Conservation (phyloP, 345 rosid genomes). For the Hypericum perforatum region DNA sequence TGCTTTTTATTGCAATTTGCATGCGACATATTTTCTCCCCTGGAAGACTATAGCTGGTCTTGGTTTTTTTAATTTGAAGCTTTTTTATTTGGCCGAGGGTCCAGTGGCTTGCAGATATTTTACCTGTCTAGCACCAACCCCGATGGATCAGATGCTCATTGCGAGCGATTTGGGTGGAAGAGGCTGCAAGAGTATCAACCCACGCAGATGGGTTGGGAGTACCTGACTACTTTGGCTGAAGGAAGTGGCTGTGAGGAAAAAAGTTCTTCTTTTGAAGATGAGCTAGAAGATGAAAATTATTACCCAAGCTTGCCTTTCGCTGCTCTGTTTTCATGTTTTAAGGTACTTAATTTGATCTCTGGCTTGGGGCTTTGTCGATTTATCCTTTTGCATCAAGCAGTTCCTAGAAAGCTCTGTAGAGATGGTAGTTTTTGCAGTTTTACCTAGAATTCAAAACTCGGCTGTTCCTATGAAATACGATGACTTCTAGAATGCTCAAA, state of each 20-base stretch:
- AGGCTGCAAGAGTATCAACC: conserved; percentile 62
- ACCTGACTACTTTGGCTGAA: conserved; percentile 55
- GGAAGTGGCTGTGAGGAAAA: conserved; percentile 28
- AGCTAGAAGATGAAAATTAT: conserved; percentile 75
- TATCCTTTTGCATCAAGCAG: too few relatives aligned
- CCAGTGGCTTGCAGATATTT: too few relatives aligned
- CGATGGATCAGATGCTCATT: conserved; percentile 54
- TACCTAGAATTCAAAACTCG: too few relatives aligned
- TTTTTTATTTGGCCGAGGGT: too few relatives aligned
- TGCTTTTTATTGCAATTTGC: too few relatives aligned
- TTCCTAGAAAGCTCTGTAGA: too few relatives aligned
- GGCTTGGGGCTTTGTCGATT: too few relatives aligned
- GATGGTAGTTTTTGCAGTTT: too few relatives aligned
- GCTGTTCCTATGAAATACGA: background rate
- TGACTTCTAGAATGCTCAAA: background rate
- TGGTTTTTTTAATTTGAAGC: too few relatives aligned
- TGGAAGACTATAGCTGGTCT: too few relatives aligned
- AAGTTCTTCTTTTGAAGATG: conserved; percentile 56
- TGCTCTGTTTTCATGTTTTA: conserved; percentile 76
- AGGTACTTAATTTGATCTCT: conserved; percentile 30
- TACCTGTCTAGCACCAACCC: too few relatives aligned
- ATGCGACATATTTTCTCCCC: too few relatives aligned
- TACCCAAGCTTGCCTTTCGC: conserved; percentile 93
- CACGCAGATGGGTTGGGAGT: conserved; percentile 71
- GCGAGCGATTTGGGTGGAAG: conserved; percentile 73